Evolutionary conservation across 768 basidiomycete genomes (phyloP), one percentile per base, ranked within the genome.

Genomic region (Daedaleopsis sinensis): DNA sequence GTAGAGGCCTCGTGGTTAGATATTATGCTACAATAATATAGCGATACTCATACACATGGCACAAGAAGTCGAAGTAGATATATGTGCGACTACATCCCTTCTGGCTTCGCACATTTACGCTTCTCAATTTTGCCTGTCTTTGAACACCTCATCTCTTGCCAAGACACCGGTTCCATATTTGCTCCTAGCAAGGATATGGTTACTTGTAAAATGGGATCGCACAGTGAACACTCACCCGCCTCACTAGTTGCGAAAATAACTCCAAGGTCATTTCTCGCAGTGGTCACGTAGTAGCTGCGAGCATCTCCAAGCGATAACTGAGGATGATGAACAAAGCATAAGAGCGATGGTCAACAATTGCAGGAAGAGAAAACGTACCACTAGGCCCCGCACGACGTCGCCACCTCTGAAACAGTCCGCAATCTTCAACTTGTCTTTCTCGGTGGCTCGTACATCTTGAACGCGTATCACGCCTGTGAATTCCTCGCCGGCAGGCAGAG

Each of bases 241-340:
- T 94, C 93, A 72, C 91, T 92, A 8, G 88, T 90, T 12, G 94
- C 94, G 72, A 92, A 95, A 55, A 96, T 89, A 10, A 96, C 94
- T 0, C 95, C 94, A 4, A 96, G 83, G 65, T 95, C 90, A 71
- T 95, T 95, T 44, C 91, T 79, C 8, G 91, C 94, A 3, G 94
- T 96, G 0, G 94, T 93, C 32, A 96, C 82, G 77, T 93, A 96
- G 76, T 96, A 96, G 67, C 90, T 93, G 47, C 93, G 85, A 24
- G 94, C 88, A 74, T 96, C 94, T 11, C 94, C 95, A 24, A 97
- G 80, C 18, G 94, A 96, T 52, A 96, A 92, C 94, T 96, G 61
- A 51, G 24, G 13, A 2, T 2, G 50, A 10, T 16, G 27, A 19
- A 50, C 37, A 48, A 24, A 13, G 35, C 18, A 13, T 32, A 16